Conservation (phyloP, 306 rosid genomes). For the Cucumis sativus region DNA sequence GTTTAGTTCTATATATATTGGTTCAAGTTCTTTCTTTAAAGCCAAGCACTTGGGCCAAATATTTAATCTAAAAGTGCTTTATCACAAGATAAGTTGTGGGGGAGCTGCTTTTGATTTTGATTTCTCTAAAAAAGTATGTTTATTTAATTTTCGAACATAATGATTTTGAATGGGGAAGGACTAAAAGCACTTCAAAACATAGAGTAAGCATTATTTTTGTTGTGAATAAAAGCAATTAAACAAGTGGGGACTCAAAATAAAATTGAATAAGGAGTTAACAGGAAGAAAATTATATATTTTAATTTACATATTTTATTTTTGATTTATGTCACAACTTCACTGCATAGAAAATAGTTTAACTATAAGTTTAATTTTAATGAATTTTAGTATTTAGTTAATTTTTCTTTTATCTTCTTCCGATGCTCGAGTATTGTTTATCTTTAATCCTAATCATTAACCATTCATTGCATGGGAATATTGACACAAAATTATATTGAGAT, state of each 20-base stretch:
- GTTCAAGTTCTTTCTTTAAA: neutral
- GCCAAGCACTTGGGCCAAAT: neutral
- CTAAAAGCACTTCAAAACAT: neutral
- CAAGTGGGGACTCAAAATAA: neutral
- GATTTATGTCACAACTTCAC: neutral
- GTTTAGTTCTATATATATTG: neutral
- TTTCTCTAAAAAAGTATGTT: neutral
- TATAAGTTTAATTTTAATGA: neutral
- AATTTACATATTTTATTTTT: neutral
- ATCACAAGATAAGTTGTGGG: neutral
- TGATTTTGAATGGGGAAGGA: neutral
- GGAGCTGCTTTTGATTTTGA: neutral
- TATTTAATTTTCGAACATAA: neutral
- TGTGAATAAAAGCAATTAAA: neutral
- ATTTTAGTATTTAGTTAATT: too few relatives aligned
- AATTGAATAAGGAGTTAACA: neutral
- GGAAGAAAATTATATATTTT: neutral
- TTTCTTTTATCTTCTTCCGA: too few relatives aligned
- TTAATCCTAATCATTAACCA: neutral
- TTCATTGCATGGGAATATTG: too few relatives aligned
- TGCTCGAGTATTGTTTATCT: neutral
- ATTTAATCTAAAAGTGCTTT: neutral
- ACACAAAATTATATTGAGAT: neutral
- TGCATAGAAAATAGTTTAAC: neutral
- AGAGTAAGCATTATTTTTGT: neutral